Evolutionary conservation across 169 alveolate genomes (phyloP).

Genomic region (Plasmodium falciparum): DNA sequence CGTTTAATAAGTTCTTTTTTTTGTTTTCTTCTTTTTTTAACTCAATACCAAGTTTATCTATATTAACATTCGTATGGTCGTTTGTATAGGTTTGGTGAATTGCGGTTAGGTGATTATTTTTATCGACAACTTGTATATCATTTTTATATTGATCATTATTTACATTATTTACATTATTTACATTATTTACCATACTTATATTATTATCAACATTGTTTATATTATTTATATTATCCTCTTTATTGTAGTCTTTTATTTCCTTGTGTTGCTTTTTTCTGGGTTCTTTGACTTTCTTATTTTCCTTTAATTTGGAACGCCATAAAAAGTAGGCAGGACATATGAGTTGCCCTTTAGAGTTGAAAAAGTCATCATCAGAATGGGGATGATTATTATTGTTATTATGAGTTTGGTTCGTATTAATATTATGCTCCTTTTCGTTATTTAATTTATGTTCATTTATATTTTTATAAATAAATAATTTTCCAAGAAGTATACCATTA

Average conservation of each 20-base stretch:
- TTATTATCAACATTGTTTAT: not conserved
- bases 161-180: not conserved
- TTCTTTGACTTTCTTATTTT: slow-evolving; percentile 8
- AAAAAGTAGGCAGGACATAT: slow-evolving; percentile 65
- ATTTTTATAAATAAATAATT: slow-evolving; percentile 24
- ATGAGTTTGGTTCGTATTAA: not conserved
- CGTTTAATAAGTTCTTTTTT: not conserved
- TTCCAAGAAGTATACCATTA: slow-evolving; percentile 38
- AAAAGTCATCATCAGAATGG: slow-evolving; percentile 16
- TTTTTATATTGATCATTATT: not conserved
- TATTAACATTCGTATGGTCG: not conserved
- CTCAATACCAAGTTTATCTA: not conserved
- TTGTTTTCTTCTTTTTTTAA: not conserved
- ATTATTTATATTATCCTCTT: not conserved
- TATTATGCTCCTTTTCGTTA: not conserved
- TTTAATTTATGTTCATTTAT: not conserved
- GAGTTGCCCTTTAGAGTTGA: slow-evolving; percentile 25
- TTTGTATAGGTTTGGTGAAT: not conserved
- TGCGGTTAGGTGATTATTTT: no score
- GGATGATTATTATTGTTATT: not conserved
- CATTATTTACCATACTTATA: not conserved
- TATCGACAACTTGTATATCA: not conserved
- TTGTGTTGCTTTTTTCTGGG: not conserved
- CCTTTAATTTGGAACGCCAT: slow-evolving; percentile 39
- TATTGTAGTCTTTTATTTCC: no score